Percentiles rank a stretch among this genome's conserved stretches.
These are phyloP conservation scores for Phaeosphaeria sp. DNA, from an alignment of 2,329 filamentous ascomycete genomes.

Conservation along the genomic window DNA sequence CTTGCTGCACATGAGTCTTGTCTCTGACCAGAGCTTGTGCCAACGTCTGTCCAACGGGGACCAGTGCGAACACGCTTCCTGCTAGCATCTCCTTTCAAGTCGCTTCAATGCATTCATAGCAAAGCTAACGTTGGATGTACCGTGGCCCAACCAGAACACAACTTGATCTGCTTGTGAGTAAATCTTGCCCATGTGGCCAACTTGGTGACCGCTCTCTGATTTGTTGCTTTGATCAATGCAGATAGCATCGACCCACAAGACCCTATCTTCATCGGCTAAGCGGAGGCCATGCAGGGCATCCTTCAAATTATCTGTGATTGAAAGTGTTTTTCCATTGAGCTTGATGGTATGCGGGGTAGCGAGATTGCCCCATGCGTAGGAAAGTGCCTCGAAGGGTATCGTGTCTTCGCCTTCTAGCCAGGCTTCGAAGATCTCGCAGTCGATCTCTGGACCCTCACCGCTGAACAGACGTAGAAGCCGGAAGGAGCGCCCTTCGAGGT, in stretches of 20 bases:
- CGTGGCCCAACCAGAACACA: constrained; percentile 10
- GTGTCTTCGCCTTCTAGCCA: constrained; percentile 5
- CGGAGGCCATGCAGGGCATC: constrained; percentile 9
- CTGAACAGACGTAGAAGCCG: constrained; percentile 9
- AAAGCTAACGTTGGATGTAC: not conserved
- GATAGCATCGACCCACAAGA: constrained; percentile 14
- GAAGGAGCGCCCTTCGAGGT: not conserved
- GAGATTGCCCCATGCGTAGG: constrained; percentile 19
- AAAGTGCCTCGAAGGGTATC: constrained; percentile 22
- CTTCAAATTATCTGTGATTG: constrained; percentile 16
- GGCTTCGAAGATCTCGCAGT: constrained; percentile 16
- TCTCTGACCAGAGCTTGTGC: not conserved
- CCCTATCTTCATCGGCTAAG: not conserved
- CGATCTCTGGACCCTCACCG: constrained; percentile 4
- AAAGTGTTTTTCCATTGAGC: constrained; percentile 9
- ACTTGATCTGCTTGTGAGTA: constrained; percentile 9
- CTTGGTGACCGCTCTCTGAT: constrained; percentile 9
- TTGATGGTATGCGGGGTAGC: constrained; percentile 7
- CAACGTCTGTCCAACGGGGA: not conserved
- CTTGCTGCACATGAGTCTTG: not conserved
- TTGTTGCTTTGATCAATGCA: constrained; percentile 15
- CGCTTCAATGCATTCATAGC: constrained; percentile 14
- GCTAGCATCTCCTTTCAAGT: not conserved
- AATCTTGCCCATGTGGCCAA: constrained; percentile 11
- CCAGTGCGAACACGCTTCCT: not conserved